phyloP scores from a whole-genome alignment of 345 rosid species.

The Capsella bursapastoris region DNA sequence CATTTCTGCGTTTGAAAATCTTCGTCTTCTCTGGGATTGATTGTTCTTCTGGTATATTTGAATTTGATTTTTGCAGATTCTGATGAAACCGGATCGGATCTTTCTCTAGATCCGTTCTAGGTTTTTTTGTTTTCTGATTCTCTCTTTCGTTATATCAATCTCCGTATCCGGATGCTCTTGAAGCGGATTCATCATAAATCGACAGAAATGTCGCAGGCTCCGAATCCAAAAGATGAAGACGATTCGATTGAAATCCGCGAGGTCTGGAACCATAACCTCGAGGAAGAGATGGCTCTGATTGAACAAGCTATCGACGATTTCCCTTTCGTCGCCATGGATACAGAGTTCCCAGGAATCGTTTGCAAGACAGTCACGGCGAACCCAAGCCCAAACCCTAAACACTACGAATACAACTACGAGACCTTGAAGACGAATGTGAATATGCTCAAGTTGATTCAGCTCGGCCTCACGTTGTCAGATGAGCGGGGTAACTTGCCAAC shows the following conservation, averaged over 20 bases:
- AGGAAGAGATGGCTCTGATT: conserved; percentile 59
- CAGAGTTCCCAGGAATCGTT: conserved; percentile 82
- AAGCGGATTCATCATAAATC: conserved; percentile 16
- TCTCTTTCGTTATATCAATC: not conserved
- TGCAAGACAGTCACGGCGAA: conserved; percentile 62
- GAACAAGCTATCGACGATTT: conserved; percentile 58
- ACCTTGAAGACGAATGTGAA: conserved; percentile 76
- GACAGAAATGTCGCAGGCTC: conserved; percentile 56
- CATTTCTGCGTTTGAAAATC: conserved; percentile 11
- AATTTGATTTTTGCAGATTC: conserved; percentile 23
- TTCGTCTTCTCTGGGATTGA: conserved; percentile 10
- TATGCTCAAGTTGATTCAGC: conserved; percentile 72
- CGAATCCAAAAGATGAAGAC: conserved; percentile 46
- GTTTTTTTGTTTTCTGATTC: conserved; percentile 17
- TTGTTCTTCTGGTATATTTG: conserved; percentile 6
- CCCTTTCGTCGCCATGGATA: conserved; percentile 84
- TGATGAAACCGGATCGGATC: conserved; percentile 39
- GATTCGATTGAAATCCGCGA: conserved; percentile 76
- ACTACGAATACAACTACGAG: conserved; percentile 59
- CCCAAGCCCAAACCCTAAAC: conserved; percentile 25
- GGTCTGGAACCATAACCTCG: conserved; percentile 73
- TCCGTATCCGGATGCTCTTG: not conserved
- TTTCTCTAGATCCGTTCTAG: conserved; percentile 43
- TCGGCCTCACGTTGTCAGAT: conserved; percentile 81
- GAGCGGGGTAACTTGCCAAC: conserved; percentile 76